phyloP scores from a whole-genome alignment of 1,284 basidiomycete genomes.

The Testicularia cyperi region DNA sequence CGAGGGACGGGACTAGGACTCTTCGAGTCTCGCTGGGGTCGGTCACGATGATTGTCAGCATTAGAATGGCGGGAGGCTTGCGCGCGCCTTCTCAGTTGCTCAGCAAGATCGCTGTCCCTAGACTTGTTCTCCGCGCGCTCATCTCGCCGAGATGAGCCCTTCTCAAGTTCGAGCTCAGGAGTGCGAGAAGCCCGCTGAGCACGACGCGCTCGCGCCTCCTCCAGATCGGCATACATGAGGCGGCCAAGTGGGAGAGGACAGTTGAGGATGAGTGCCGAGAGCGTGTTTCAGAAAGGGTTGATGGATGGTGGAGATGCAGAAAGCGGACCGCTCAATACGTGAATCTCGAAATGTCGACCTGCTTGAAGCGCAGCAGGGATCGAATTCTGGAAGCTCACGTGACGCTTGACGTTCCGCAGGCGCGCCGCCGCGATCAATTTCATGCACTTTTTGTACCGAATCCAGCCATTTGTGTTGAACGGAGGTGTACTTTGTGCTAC shows the following conservation, averaged over 20 bases:
- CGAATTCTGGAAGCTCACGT: too few species aligned
- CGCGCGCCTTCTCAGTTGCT: slow-evolving; percentile 51
- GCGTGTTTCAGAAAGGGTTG: slow-evolving; percentile 2
- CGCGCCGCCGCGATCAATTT: too few species aligned
- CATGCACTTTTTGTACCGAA: slow-evolving; percentile 1
- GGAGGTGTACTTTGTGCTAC: too few species aligned
- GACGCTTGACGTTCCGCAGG: too few species aligned
- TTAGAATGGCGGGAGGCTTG: slow-evolving; percentile 26
- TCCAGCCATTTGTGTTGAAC: too few species aligned
- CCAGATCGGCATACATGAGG: slow-evolving; percentile 53
- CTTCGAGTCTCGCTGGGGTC: slow-evolving; percentile 2
- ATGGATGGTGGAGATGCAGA: not conserved
- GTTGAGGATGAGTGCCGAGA: not conserved
- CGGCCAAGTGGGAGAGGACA: not conserved
- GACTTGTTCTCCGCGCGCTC: slow-evolving; percentile 10
- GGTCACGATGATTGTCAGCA: slow-evolving; percentile 7
- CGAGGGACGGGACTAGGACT: not conserved
- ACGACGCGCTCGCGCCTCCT: slow-evolving; percentile 40
- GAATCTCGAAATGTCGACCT: not conserved
- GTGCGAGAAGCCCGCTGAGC: slow-evolving; percentile 11
- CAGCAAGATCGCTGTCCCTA: slow-evolving; percentile 52
- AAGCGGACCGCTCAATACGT: too few species aligned
- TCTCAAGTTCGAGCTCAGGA: slow-evolving; percentile 20
- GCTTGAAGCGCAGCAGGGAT: too few species aligned
- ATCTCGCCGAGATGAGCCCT: slow-evolving; percentile 5